These are phyloP conservation scores for Mytilinidion resinicola DNA, from an alignment of 495 filamentous ascomycete genomes.

Conservation along the genomic window DNA sequence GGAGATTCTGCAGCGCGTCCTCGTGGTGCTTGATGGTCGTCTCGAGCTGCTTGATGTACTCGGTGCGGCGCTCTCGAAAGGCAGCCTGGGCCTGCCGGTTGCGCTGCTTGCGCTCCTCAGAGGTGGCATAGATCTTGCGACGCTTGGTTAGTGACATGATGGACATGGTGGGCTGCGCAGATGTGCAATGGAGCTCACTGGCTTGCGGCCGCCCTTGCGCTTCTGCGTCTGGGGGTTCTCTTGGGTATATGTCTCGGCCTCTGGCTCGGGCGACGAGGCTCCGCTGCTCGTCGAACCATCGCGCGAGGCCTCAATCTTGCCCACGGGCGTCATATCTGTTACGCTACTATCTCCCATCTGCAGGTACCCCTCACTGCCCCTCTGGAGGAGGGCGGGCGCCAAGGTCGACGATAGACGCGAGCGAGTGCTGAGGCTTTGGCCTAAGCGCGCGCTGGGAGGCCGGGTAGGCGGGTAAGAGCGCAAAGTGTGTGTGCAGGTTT, in stretches of 20 bases:
- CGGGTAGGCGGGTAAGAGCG: conserved; percentile 11
- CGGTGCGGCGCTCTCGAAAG: conserved; percentile 91
- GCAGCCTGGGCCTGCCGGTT: conserved; percentile 97
- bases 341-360: conserved; percentile 33
- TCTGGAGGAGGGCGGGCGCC: conserved; percentile 26
- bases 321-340: conserved; percentile 33
- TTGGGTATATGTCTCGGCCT: conserved; percentile 50
- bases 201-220: conserved; percentile 94
- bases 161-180: conserved; percentile 19
- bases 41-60: conserved; percentile 99
- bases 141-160: conserved; percentile 28
- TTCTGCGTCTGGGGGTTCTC: conserved; percentile 65
- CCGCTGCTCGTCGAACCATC: conserved; percentile 37
- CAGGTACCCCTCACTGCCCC: conserved; percentile 29
- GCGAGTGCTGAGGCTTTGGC: neutral
- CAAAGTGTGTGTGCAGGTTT: conserved; percentile 23
- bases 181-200: conserved; percentile 54
- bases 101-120: conserved; percentile 94
- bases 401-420: conserved; percentile 28
- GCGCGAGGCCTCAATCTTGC: conserved; percentile 29
- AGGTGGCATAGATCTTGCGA: conserved; percentile 88
- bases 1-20: conserved; percentile 80
- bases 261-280: conserved; percentile 48
- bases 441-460: conserved; percentile 24
- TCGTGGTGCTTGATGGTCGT: conserved; percentile 97